Base-by-base conservation (phyloP, 352 stramenopile genomes). In the Pilasporangium apinafurcum region DNA sequence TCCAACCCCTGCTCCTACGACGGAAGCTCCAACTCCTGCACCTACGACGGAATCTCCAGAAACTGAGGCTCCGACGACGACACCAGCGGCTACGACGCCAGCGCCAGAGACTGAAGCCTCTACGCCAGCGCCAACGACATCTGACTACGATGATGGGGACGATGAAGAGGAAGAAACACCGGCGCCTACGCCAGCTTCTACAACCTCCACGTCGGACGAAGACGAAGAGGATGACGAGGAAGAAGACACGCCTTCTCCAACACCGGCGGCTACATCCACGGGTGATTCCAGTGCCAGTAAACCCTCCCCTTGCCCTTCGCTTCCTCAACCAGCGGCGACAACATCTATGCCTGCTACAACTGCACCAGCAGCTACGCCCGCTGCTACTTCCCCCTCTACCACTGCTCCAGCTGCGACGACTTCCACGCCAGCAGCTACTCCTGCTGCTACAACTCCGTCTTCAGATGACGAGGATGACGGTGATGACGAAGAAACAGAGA, bases 281-380 rank as follows among this genome's bases (percentile, higher is more conserved):
- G 12, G 31, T 37, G 14, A 51, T 24, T 12, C 40, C 41, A 20
- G 62, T 14, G 31, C n/a, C 16, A 50, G n/a, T 30, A 29, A 25
- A 27, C 62, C 59, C 38, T 51, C 60, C 14, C 60, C 60, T 28
- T 69, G 60, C 17, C 60, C 60, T 18, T 52, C 60, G 31, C 48
- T 69, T 2, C 37, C 42, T 29, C 56, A 69, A 31, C 56, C 52
- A 57, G 32, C 53, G n/a, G 39, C 39, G 26, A 30, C 18, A 35
- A 31, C 48, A 34, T 42, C 49, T 4, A 35, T 48, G 3, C 27
- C 53, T 20, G 26, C 48, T 21, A 42, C 48, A 2, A 24, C 38
- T 2, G 32, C 33, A 25, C 12, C 46, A 20, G n/a, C 29, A 8
- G 44, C 40, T 14, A 58, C 52, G 4, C 53, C 58, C 28, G 58